A percentile compares a stretch with the other conserved stretches of the same genome.
phyloP scores from a whole-genome alignment of 495 filamentous ascomycete genomes.

The Aspergillus ostianus region DNA sequence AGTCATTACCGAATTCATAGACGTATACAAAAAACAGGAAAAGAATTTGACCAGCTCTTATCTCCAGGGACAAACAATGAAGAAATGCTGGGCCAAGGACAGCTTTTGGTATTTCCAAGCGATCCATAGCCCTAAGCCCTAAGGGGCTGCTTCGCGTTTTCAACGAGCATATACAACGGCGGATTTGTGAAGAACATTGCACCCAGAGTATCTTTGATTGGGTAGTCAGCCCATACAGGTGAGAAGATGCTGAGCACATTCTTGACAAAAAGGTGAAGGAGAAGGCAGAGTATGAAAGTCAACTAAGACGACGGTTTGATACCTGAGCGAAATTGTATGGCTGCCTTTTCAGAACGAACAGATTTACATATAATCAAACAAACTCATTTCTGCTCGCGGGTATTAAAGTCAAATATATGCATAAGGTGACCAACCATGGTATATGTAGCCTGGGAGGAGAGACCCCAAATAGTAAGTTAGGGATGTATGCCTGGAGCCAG shows the following conservation, averaged over 20 bases:
- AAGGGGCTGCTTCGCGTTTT: too few relatives aligned
- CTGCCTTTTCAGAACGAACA: too few relatives aligned
- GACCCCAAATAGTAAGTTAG: too few relatives aligned
- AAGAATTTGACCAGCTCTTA: background rate
- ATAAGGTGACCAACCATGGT: too few relatives aligned
- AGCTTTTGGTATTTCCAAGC: too few relatives aligned
- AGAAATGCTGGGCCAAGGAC: constrained; percentile 12
- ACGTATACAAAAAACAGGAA: constrained; percentile 17
- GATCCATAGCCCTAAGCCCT: too few relatives aligned
- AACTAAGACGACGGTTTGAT: constrained; percentile 13
- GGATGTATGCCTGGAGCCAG: too few relatives aligned
- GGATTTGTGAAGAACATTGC: constrained; percentile 14
- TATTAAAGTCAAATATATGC: too few relatives aligned
- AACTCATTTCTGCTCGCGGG: too few relatives aligned
- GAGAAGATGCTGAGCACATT: constrained; percentile 10
- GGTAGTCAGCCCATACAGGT: constrained; percentile 15
- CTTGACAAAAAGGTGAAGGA: constrained; percentile 18
- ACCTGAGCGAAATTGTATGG: too few relatives aligned
- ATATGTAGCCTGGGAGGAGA: too few relatives aligned
- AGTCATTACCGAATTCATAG: constrained; percentile 14
- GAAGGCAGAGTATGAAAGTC: constrained; percentile 12
- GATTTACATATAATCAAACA: too few relatives aligned
- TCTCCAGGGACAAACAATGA: constrained; percentile 5
- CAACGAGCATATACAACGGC: constrained; percentile 21
- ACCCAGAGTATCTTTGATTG: constrained; percentile 14